Evolutionary conservation across 116 monocot genomes (phyloP).

Genomic region (Zostera marina): DNA sequence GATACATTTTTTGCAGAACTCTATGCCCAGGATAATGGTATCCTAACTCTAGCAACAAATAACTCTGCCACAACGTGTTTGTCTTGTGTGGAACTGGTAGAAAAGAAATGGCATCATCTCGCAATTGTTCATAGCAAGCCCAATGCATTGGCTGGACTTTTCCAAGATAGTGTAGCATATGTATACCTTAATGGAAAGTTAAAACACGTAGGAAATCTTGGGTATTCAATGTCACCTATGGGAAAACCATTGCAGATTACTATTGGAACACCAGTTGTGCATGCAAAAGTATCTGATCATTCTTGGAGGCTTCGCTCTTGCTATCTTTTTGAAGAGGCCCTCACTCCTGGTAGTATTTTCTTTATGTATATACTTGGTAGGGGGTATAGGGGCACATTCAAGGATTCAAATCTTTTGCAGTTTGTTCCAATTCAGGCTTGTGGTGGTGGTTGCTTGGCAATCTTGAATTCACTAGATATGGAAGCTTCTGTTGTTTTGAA

Average conservation of each 20-base stretch:
- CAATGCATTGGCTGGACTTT: constrained; percentile 93
- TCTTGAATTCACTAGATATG: constrained; percentile 81
- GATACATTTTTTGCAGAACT: constrained; percentile 69
- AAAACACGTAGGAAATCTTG: constrained; percentile 88
- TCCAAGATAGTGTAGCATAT: constrained; percentile 89
- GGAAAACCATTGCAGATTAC: constrained; percentile 88
- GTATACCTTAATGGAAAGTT: constrained; percentile 87
- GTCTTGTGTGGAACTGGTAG: constrained; percentile 68
- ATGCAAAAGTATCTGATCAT: constrained; percentile 53
- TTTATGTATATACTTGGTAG: constrained; percentile 96
- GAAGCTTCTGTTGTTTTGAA: constrained; percentile 46
- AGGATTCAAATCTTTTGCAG: constrained; percentile 85
- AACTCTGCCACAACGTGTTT: constrained; percentile 63
- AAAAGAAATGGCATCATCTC: constrained; percentile 97
- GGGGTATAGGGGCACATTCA: constrained; percentile 91
- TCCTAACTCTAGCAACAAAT: constrained; percentile 84
- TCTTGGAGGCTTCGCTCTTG: constrained; percentile 86
- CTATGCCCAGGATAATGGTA: constrained; percentile 69
- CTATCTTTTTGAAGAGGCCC: constrained; percentile 97
- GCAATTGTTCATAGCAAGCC: constrained; percentile 98
- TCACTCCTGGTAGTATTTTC: constrained; percentile 79
- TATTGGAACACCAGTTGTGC: constrained; percentile 54
- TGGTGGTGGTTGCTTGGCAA: constrained; percentile 90
- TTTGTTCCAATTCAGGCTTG: constrained; percentile 95
- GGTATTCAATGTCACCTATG: constrained; percentile 83